Evolutionary conservation across 2,329 filamentous ascomycete genomes (phyloP).

Genomic region (Aphanoascus verrucosus): DNA sequence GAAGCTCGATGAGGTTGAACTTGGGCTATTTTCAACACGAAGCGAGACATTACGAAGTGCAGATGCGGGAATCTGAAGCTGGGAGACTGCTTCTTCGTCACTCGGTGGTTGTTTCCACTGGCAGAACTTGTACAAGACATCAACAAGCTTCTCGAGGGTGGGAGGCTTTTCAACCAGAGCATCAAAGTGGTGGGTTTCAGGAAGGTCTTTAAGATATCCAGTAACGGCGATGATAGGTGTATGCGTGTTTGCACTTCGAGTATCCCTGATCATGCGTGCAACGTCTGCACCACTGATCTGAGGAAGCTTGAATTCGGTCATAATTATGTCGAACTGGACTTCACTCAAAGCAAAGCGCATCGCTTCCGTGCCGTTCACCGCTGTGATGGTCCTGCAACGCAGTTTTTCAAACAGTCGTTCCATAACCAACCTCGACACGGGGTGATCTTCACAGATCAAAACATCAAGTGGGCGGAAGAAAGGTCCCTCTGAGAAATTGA

Average conservation of each 20-base stretch:
- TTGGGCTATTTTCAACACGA: conserved; percentile 69
- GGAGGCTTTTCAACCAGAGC: conserved; percentile 93
- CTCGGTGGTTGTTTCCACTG: conserved; percentile 79
- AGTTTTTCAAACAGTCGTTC: conserved; percentile 93
- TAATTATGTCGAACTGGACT: conserved; percentile 97
- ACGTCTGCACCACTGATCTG: conserved; percentile 93
- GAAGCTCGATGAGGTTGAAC: conserved; percentile 62
- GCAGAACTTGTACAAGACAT: conserved; percentile 77
- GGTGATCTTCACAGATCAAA: conserved; percentile 94
- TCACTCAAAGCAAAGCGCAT: conserved; percentile 90
- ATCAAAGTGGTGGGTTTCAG: conserved; percentile 91
- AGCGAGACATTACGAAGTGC: conserved; percentile 54
- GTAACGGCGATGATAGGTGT: conserved; percentile 96
- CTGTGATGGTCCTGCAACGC: conserved; percentile 85
- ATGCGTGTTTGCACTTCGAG: conserved; percentile 85
- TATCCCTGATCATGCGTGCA: conserved; percentile 94
- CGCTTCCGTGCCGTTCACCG: conserved; percentile 80
- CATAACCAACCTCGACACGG: conserved; percentile 96
- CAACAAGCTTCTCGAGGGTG: conserved; percentile 78
- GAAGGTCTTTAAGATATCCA: conserved; percentile 93
- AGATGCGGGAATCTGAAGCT: conserved; percentile 51
- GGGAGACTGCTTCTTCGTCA: conserved; percentile 41
- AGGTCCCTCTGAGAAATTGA: conserved; percentile 72
- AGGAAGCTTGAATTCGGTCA: conserved; percentile 92
- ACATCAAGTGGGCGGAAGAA: conserved; percentile 86